phyloP scores from a whole-genome alignment of 2,329 filamentous ascomycete species.

The Chaetothyriales sp. region DNA sequence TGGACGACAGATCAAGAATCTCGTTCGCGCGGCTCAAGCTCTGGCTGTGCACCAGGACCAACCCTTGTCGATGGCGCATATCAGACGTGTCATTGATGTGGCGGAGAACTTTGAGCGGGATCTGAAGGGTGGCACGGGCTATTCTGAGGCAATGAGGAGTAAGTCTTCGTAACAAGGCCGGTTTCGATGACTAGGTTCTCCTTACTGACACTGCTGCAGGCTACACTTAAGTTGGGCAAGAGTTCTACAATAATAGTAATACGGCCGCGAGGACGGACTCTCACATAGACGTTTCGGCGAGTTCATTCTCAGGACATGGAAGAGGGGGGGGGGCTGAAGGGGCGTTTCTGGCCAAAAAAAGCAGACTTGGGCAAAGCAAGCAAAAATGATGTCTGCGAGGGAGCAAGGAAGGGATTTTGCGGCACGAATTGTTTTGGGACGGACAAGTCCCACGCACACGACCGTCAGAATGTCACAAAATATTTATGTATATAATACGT shows the following conservation, averaged over 20 bases:
- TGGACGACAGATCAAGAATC: constrained; percentile 74
- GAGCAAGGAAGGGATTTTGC: too few relatives aligned
- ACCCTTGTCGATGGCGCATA: constrained; percentile 61
- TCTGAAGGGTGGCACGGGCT: constrained; percentile 66
- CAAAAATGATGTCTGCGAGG: too few relatives aligned
- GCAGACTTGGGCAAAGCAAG: too few relatives aligned
- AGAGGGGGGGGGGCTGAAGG: too few relatives aligned
- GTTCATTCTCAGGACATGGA: too few relatives aligned
- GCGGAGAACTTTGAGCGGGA: constrained; percentile 72
- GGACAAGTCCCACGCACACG: too few relatives aligned
- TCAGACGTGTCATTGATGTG: constrained; percentile 71
- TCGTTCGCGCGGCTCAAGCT: constrained; percentile 68
- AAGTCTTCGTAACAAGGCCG: constrained; percentile 32
- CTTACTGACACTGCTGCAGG: constrained; percentile 8
- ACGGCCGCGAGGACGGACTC: too few relatives aligned
- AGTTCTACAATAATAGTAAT: background rate
- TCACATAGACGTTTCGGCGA: too few relatives aligned
- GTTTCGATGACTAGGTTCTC: background rate
- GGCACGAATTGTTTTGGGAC: too few relatives aligned
- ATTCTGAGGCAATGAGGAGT: constrained; percentile 70
- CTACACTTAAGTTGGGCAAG: constrained; percentile 7
- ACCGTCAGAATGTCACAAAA: too few relatives aligned
- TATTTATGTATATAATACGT: too few relatives aligned
- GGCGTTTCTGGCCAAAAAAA: too few relatives aligned
- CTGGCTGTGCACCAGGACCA: constrained; percentile 64